phyloP scores from a whole-genome alignment of 2,329 filamentous ascomycete species.

The Neopestalotiopsis rosae region DNA sequence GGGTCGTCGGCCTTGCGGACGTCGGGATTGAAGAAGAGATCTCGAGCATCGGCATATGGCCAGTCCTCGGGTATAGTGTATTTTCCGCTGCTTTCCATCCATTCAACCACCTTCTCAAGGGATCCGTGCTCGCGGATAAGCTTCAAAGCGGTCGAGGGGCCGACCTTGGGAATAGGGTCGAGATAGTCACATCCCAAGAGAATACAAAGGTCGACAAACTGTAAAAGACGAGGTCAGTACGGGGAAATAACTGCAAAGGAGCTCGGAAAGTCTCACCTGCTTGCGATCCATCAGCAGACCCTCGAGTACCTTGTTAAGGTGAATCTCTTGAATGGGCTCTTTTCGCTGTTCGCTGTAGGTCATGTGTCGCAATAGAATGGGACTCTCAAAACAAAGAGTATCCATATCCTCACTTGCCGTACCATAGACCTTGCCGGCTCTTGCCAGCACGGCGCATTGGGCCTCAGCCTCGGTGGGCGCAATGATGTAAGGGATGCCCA shows the following conservation, averaged over 20 bases:
- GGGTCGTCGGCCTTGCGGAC: conserved; percentile 83
- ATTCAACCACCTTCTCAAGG: conserved; percentile 85
- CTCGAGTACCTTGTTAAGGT: conserved; percentile 83
- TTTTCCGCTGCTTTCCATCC: conserved; percentile 79
- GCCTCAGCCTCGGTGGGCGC: conserved; percentile 97
- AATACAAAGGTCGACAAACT: conserved; percentile 99
- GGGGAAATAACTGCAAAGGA: background rate
- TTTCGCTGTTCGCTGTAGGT: conserved; percentile 98
- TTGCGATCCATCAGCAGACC: conserved; percentile 86
- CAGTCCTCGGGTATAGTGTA: conserved; percentile 93
- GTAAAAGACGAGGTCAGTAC: conserved; percentile 6
- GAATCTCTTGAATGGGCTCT: conserved; percentile 96
- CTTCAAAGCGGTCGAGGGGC: conserved; percentile 89
- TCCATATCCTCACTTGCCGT: conserved; percentile 99
- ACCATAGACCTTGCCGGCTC: conserved; percentile 93
- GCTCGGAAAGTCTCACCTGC: conserved; percentile 60
- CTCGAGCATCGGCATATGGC: conserved; percentile 90
- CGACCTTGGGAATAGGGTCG: conserved; percentile 93
- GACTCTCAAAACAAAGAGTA: conserved; percentile 92
- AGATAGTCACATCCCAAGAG: conserved; percentile 97
- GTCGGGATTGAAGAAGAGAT: conserved; percentile 90
- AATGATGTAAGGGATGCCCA: conserved; percentile 95
- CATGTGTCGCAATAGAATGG: conserved; percentile 87
- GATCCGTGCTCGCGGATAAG: conserved; percentile 90
- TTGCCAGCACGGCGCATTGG: conserved; percentile 88